phyloP scores from a whole-genome alignment of 345 rosid species.

The Eucalyptus erythrocorys region DNA sequence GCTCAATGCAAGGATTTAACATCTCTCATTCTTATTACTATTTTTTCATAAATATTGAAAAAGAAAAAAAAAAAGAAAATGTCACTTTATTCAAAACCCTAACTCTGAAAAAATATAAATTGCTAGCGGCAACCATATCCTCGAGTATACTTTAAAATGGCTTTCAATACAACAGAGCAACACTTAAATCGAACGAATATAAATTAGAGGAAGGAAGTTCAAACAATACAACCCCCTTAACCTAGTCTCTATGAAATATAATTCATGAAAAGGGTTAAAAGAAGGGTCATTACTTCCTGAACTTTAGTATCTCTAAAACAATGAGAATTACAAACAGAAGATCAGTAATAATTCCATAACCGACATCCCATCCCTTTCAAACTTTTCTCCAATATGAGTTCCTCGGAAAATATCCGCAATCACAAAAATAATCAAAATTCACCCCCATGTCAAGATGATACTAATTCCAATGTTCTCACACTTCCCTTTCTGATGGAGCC shows the following conservation, averaged over 20 bases:
- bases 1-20: neutral
- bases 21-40: neutral
- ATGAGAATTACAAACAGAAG: conserved; percentile 2
- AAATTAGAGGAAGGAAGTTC: neutral
- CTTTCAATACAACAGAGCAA: neutral
- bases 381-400: conserved; percentile 43
- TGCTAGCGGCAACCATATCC: neutral
- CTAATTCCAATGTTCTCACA: conserved; percentile 60
- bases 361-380: conserved; percentile 38
- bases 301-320: conserved; percentile 27
- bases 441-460: conserved; percentile 62
- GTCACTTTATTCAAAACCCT: neutral
- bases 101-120: neutral
- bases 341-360: neutral
- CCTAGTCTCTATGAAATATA: neutral
- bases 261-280: neutral
- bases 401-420: conserved; percentile 68
- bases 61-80: neutral
- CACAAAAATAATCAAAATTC: conserved; percentile 34
- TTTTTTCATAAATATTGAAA: neutral
- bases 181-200: neutral
- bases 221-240: neutral
- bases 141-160: neutral
- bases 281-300: conserved; percentile 18
- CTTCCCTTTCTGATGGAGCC: conserved; percentile 42